phyloP scores from a whole-genome alignment of 768 basidiomycete species.

The Tricholoma flavovirens region DNA sequence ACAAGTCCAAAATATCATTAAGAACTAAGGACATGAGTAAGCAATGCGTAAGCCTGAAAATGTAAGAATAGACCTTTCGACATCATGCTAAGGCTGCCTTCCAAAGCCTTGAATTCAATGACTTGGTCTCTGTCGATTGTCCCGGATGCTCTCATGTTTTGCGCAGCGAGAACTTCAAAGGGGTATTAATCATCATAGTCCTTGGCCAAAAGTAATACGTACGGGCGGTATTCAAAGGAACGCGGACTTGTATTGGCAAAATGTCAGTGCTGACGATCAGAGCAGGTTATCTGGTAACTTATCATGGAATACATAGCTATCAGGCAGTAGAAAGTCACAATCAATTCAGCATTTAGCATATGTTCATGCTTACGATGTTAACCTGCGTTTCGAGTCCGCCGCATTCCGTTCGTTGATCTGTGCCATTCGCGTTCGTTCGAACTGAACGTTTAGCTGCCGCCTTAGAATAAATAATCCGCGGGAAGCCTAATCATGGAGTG shows the following conservation, averaged over 20 bases:
- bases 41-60: not conserved
- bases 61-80: constrained; percentile 44
- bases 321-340: no score
- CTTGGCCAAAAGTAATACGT: constrained; percentile 11
- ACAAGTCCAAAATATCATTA: constrained; percentile 63
- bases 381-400: constrained; percentile 75
- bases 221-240: constrained; percentile 75
- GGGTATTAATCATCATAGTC: not conserved
- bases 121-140: constrained; percentile 70
- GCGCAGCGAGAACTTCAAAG: constrained; percentile 65
- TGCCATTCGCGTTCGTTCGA: constrained; percentile 38
- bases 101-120: constrained; percentile 83
- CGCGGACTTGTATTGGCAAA: constrained; percentile 57
- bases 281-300: constrained; percentile 8
- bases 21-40: constrained; percentile 33
- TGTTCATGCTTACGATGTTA: constrained; percentile 58
- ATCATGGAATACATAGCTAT: constrained; percentile 73
- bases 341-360: not conserved
- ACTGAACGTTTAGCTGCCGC: constrained; percentile 16
- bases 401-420: constrained; percentile 62
- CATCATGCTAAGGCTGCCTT: constrained; percentile 84
- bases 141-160: constrained; percentile 84
- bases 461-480: constrained; percentile 35
- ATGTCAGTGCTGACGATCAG: constrained; percentile 7
- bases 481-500: constrained; percentile 29